Evolutionary conservation across 2,329 filamentous ascomycete species (phyloP).

Genomic region (Alternaria longipes): DNA sequence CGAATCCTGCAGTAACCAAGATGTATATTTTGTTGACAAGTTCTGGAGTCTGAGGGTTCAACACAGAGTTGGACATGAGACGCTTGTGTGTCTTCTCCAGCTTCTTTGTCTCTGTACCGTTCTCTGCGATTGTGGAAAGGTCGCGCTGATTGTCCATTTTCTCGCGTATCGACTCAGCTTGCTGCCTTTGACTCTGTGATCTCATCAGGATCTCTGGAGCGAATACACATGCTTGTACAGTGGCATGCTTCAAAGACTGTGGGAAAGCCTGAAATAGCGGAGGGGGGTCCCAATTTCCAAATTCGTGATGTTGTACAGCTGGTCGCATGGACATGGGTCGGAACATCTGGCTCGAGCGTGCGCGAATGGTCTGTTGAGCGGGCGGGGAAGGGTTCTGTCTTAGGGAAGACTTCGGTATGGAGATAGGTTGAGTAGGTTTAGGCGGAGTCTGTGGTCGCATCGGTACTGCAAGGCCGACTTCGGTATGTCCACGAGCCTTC

Average conservation of each 20-base stretch:
- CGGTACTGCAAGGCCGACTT: constrained; percentile 52
- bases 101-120: constrained; percentile 40
- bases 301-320: constrained; percentile 27
- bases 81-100: constrained; percentile 56
- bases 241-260: constrained; percentile 79
- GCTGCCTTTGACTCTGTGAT: constrained; percentile 62
- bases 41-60: constrained; percentile 65
- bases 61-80: constrained; percentile 48
- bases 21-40: constrained; percentile 78
- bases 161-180: constrained; percentile 54
- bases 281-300: constrained; percentile 62
- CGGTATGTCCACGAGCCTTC: constrained; percentile 57
- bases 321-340: constrained; percentile 42
- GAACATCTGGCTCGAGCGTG: constrained; percentile 46
- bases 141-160: constrained; percentile 50
- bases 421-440: constrained; percentile 26
- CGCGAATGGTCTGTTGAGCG: constrained; percentile 41
- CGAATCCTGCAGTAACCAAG: constrained; percentile 73
- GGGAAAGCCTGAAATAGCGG: constrained; percentile 88
- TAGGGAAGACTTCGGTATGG: constrained; percentile 40
- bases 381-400: constrained; percentile 42
- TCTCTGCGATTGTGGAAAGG: constrained; percentile 41
- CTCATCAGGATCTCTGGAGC: constrained; percentile 75
- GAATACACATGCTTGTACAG: constrained; percentile 71
- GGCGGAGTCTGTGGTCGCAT: constrained; percentile 45